Base-by-base conservation (phyloP, 805 yeast species). In the Wickerhamomyces kurtzmanii region DNA sequence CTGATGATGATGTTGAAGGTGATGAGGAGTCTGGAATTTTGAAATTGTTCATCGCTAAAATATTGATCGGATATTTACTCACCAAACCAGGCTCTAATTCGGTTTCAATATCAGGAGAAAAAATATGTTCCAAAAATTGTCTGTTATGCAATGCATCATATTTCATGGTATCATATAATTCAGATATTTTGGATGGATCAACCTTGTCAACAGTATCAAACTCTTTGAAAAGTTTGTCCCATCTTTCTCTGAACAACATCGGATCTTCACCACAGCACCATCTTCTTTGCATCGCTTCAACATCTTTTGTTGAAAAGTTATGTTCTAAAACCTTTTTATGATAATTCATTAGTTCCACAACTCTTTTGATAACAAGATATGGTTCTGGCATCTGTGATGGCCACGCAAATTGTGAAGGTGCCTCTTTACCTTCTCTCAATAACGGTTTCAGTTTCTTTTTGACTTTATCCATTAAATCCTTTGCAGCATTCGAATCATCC, bases 231-330 rank as follows among this genome's bases (percentile, higher is more conserved):
- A 91, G 61, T 50, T 91, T 91, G 45, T 87, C 96, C 99, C 99
- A 91, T 46, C 99, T 69, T 57, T 91, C 99, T 38, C 75, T 77
- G 59, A 91, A 89, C 34, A 91, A 57, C 34, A 68, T 59, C 4
- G 98, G 86, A 50, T 91, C 96, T 52, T 91, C 99, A 13, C 86
- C 87, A 55, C 97, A 87, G 49, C 99, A 91, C 99, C 99, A 91
- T 29, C 73, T 65, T 9, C 66, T 53, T 52, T 85, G 96, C 58
- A 86, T 73, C 4, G 56, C 53, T 17, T 67, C 60, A 13, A 81
- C 82, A 42, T 84, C 75, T 36, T 73, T 71, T 28, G 72, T 61
- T 22, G 63, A 67, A 43, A 78, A 85, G 47, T 87, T 87, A 53
- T 77, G 70, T 31, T 75, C 78, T 93, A 91, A 75, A 29, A 91